phyloP scores from a whole-genome alignment of 139 green algal genomes.

The Mesotaenium endlicherianum region DNA sequence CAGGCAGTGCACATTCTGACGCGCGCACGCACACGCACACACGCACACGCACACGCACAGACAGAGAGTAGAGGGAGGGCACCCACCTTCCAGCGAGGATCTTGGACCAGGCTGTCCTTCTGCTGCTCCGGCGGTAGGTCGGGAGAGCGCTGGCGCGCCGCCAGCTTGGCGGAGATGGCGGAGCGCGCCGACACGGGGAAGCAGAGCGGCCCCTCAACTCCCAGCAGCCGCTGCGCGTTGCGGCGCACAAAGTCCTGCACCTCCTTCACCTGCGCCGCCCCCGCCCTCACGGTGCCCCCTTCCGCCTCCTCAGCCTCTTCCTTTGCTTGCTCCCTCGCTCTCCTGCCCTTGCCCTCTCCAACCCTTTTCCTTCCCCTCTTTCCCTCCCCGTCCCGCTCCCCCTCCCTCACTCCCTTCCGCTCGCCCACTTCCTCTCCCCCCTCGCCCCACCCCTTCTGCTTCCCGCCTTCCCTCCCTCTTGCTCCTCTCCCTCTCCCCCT shows the following conservation, averaged over 20 bases:
- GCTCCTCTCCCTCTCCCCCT: no score
- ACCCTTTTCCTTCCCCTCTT: background rate
- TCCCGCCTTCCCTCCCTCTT: no score
- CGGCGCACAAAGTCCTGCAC: slow-evolving; percentile 71
- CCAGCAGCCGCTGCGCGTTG: slow-evolving; percentile 70
- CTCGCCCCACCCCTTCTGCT: no score
- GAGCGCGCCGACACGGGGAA: slow-evolving; percentile 63
- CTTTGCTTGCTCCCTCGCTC: background rate
- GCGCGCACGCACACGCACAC: no score
- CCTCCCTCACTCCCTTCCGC: background rate
- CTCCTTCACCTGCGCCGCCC: slow-evolving; percentile 58
- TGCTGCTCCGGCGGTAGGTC: background rate
- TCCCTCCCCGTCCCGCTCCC: background rate
- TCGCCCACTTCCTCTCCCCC: no score
- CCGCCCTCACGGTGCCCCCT: background rate
- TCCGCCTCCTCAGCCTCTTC: background rate
- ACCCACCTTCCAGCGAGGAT: slow-evolving; percentile 14
- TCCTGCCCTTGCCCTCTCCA: background rate
- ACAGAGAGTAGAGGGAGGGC: background rate
- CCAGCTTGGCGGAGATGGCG: slow-evolving; percentile 69
- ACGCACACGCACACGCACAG: no score
- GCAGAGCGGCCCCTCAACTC: slow-evolving; percentile 61
- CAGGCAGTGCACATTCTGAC: no score
- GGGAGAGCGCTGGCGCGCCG: background rate
- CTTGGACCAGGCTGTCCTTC: background rate